Conservation (phyloP, 768 basidiomycete genomes). For the Crucibulum laeve region DNA sequence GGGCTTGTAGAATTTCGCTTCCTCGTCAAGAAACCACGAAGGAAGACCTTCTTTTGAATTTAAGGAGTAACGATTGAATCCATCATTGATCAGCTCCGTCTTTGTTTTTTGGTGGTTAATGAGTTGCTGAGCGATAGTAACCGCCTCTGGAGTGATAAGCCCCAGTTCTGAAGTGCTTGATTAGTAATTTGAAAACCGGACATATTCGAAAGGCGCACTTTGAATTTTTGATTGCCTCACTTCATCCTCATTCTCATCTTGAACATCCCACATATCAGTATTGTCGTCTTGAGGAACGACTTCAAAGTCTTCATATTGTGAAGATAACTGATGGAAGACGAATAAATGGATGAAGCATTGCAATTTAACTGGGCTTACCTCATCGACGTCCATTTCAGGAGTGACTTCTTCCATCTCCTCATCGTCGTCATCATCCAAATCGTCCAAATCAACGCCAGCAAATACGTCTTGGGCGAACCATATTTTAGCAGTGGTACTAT, state of each 20-base stretch:
- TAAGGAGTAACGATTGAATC: conserved; percentile 91
- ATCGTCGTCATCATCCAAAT: conserved; percentile 21
- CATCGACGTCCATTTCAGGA: conserved; percentile 13
- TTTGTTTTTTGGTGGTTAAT: conserved; percentile 89
- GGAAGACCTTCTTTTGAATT: conserved; percentile 91
- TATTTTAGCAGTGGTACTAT: conserved; percentile 61
- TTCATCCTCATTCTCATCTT: conserved; percentile 72
- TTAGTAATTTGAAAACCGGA: not conserved
- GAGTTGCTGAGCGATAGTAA: conserved; percentile 86
- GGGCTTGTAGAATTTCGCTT: conserved; percentile 85
- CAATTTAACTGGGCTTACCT: conserved; percentile 5
- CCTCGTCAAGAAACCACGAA: conserved; percentile 96
- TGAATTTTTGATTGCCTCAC: conserved; percentile 58
- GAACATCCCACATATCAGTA: conserved; percentile 75
- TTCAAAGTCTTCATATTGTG: conserved; percentile 66
- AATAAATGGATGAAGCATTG: no score
- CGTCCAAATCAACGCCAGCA: conserved; percentile 48
- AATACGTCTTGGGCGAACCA: conserved; percentile 98
- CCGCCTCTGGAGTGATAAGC: conserved; percentile 82
- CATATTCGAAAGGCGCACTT: conserved; percentile 39
- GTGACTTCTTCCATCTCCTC: conserved; percentile 21
- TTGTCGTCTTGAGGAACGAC: conserved; percentile 68
- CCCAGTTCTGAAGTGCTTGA: conserved; percentile 56
- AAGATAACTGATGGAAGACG: no score
- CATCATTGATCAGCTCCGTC: conserved; percentile 88